Percentiles rank a stretch among this genome's conserved stretches.
Evolutionary conservation across 768 basidiomycete genomes (phyloP).

Genomic region (Lentinula lateritia): DNA sequence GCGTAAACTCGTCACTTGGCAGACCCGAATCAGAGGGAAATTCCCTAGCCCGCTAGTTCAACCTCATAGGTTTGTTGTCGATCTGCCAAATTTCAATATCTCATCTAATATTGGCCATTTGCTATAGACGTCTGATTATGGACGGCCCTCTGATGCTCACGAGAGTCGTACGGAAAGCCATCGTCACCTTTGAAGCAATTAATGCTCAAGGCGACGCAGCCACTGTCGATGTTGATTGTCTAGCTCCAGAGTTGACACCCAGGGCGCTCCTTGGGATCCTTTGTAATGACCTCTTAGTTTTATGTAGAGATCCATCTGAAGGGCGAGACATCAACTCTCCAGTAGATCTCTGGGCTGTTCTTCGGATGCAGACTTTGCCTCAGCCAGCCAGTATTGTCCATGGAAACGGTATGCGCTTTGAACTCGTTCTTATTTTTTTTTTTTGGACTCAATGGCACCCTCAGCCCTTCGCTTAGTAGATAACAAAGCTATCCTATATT

Average conservation of each 20-base stretch:
- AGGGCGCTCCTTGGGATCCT: slow-evolving; percentile 75
- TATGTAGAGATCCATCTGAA: slow-evolving; percentile 82
- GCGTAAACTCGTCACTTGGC: slow-evolving; percentile 87
- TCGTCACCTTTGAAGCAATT: slow-evolving; percentile 75
- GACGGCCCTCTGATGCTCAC: slow-evolving; percentile 83
- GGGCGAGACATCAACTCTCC: slow-evolving; percentile 66
- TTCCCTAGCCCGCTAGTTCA: slow-evolving; percentile 98
- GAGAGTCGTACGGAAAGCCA: slow-evolving; percentile 84
- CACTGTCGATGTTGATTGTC: slow-evolving; percentile 84
- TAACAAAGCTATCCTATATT: slow-evolving; percentile 88
- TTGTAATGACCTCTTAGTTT: slow-evolving; percentile 89
- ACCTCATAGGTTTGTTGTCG: slow-evolving; percentile 75
- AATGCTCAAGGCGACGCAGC: slow-evolving; percentile 73
- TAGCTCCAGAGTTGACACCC: slow-evolving; percentile 82
- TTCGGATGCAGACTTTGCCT: slow-evolving; percentile 90
- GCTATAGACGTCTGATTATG: slow-evolving; percentile 78
- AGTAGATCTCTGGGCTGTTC: slow-evolving; percentile 95
- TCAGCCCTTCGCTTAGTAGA: slow-evolving; percentile 82
- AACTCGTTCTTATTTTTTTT: not conserved
- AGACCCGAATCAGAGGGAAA: slow-evolving; percentile 79
- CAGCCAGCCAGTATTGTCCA: slow-evolving; percentile 89
- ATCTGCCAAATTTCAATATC: not conserved
- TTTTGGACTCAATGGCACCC: not conserved
- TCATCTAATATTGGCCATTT: slow-evolving; percentile 9
- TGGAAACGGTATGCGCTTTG: slow-evolving; percentile 56